Evolutionary conservation across 306 rosid species (phyloP), one percentile per base, ranked within the genome.

Genomic region (Inga leiocalycina): DNA sequence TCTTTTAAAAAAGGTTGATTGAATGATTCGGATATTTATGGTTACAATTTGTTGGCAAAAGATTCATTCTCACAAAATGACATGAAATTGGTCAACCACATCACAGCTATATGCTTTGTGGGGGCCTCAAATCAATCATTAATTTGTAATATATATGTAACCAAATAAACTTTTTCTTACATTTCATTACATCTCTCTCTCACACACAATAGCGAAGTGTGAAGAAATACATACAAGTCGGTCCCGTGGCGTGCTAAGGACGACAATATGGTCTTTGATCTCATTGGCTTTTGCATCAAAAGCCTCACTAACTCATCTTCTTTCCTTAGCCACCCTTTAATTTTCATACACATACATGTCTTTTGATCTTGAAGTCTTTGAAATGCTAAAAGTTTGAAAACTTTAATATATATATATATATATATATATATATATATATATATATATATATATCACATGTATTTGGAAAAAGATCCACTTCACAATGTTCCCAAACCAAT

Each of bases 191-290:
- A 59, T n/a, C 4, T 56, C 64, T 20, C 64, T 56, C 64, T 7
- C 64, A 15, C 19, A 15, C 20, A 51, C 20, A 7, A 7, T 56
- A 19, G 22, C 14, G 52, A 48, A 49, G 1, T 45, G 54, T 10
- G 20, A 52, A 52, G 6, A 15, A 15, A 52, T 52, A 52, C 59
- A 52, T 16, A 34, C 13, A 20, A 81, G 77, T 81, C 27, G 89
- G 87, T 87, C 81, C 87, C 64, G 39, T 74, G 80, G 96, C 93
- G 96, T 92, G 96, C 93, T 67, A 84, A 81, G 79, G 74, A 87
- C 80, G 93, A 90, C 96, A 92, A 76, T 15, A 27, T 79, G 85
- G 84, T 84, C 88, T 79, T 43, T 43, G 20, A 39, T 71, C 37
- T 43, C 37, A 4, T 37, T 68, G 20, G n/a, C 48, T 13, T 75